These are phyloP conservation scores for Ustilago loliicola DNA, from an alignment of 1,284 basidiomycete genomes.

Conservation along the genomic window DNA sequence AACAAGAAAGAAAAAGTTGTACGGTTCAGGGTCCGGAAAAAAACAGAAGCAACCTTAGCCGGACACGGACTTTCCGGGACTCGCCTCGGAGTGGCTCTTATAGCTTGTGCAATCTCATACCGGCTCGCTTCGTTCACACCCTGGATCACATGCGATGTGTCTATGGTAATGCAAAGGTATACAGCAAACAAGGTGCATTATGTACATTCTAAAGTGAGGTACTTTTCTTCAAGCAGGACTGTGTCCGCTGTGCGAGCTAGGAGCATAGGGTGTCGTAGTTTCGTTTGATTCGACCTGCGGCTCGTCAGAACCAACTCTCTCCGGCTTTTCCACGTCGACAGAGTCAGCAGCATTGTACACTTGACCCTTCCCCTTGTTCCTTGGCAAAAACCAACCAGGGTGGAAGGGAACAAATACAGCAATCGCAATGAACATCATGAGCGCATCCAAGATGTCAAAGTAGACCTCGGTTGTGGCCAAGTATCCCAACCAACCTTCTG, in stretches of 20 bases:
- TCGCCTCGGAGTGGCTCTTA: too few relatives aligned
- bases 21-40: slow-evolving; percentile 5
- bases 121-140: neutral
- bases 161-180: neutral
- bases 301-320: neutral
- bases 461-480: slow-evolving; percentile 39
- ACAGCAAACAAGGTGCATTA: neutral
- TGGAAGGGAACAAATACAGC: slow-evolving; percentile 48
- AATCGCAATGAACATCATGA: slow-evolving; percentile 50
- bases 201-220: neutral
- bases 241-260: slow-evolving; percentile 19
- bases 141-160: neutral
- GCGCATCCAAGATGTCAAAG: slow-evolving; percentile 44
- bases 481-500: slow-evolving; percentile 46
- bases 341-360: slow-evolving; percentile 30
- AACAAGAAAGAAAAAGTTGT: neutral
- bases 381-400: slow-evolving; percentile 35
- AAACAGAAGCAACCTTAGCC: neutral
- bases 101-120: too few relatives aligned
- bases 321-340: slow-evolving; percentile 21
- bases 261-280: neutral
- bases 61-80: neutral
- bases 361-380: slow-evolving; percentile 18
- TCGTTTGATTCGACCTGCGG: slow-evolving; percentile 2
- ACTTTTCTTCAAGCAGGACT: slow-evolving; percentile 18